Percentiles rank a stretch among this genome's conserved stretches.
These are phyloP conservation scores for Endocalyx cinctus DNA, from an alignment of 2,329 filamentous ascomycete species.

Conservation along the genomic window DNA sequence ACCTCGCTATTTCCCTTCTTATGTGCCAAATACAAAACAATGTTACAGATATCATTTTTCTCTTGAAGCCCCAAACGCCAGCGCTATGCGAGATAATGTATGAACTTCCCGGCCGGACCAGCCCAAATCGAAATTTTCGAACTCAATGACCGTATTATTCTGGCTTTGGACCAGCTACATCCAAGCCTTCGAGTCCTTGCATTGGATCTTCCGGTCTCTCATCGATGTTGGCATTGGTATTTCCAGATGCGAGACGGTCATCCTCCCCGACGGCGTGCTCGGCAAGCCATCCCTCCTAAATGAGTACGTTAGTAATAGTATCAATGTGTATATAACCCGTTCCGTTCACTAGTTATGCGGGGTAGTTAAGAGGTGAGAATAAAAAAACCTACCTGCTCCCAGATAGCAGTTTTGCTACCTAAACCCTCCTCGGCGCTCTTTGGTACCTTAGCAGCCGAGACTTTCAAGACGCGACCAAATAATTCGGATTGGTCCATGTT, in stretches of 20 bases:
- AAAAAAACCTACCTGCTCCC: slow-evolving; percentile 77
- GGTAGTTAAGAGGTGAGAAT: slow-evolving; percentile 9
- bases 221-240: slow-evolving; percentile 45
- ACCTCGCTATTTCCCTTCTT: slow-evolving; percentile 9
- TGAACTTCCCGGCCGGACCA: slow-evolving; percentile 74
- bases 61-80: slow-evolving; percentile 27
- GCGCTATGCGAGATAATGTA: slow-evolving; percentile 27
- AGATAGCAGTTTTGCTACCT: slow-evolving; percentile 89
- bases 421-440: slow-evolving; percentile 84
- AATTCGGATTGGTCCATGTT: slow-evolving; percentile 98
- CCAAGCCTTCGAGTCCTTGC: slow-evolving; percentile 89
- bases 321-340: too few species aligned
- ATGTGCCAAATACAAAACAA: slow-evolving; percentile 12
- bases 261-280: slow-evolving; percentile 83
- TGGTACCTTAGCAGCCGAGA: slow-evolving; percentile 85
- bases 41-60: too few species aligned
- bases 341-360: slow-evolving; percentile 11
- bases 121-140: slow-evolving; percentile 90
- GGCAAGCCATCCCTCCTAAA: slow-evolving; percentile 86
- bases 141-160: slow-evolving; percentile 73
- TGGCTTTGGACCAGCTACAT: slow-evolving; percentile 86
- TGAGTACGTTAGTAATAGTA: slow-evolving; percentile 14
- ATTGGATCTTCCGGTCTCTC: slow-evolving; percentile 74
- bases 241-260: slow-evolving; percentile 58
- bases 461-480: slow-evolving; percentile 87